Conservation (phyloP, 805 yeast species). For the Sungouiozyma intestinalis region DNA sequence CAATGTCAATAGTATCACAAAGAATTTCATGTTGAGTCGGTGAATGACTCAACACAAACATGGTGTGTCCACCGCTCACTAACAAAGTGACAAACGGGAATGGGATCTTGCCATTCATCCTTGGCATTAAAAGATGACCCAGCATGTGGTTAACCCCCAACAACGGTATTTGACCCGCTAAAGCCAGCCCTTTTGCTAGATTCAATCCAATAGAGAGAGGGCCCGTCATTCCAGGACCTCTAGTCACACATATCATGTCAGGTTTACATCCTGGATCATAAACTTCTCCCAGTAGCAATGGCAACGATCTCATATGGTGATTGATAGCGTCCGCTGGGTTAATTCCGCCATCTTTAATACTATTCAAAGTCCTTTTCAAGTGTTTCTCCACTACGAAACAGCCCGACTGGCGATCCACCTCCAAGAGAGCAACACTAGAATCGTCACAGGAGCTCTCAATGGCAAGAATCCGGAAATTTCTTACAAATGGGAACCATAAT, state of each 20-base stretch:
- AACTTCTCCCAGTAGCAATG: conserved; percentile 38
- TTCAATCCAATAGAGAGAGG: conserved; percentile 75
- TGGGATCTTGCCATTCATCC: conserved; percentile 30
- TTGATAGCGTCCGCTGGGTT: conserved; percentile 75
- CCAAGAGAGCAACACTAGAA: conserved; percentile 74
- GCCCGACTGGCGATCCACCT: conserved; percentile 15
- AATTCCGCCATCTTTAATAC: conserved; percentile 66
- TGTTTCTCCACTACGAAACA: conserved; percentile 38
- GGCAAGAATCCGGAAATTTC: conserved; percentile 45
- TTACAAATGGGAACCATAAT: background rate
- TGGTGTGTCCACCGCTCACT: conserved; percentile 92
- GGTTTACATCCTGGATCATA: conserved; percentile 28
- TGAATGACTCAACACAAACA: conserved; percentile 59
- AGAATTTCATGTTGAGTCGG: conserved; percentile 60
- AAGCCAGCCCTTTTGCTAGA: conserved; percentile 71
- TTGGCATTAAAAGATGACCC: conserved; percentile 71
- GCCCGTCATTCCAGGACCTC: conserved; percentile 97
- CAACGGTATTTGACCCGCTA: conserved; percentile 68
- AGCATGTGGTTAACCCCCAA: conserved; percentile 95
- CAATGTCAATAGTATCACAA: conserved; percentile 72
- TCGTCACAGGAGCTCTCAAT: conserved; percentile 95
- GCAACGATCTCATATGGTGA: conserved; percentile 60
- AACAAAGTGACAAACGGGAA: conserved; percentile 69
- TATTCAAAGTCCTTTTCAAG: conserved; percentile 54
- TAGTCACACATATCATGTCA: conserved; percentile 76